A percentile compares a stretch with the other conserved stretches of the same genome.
Conservation (phyloP, 2,329 filamentous ascomycete species). For the Monilinia laxa region DNA sequence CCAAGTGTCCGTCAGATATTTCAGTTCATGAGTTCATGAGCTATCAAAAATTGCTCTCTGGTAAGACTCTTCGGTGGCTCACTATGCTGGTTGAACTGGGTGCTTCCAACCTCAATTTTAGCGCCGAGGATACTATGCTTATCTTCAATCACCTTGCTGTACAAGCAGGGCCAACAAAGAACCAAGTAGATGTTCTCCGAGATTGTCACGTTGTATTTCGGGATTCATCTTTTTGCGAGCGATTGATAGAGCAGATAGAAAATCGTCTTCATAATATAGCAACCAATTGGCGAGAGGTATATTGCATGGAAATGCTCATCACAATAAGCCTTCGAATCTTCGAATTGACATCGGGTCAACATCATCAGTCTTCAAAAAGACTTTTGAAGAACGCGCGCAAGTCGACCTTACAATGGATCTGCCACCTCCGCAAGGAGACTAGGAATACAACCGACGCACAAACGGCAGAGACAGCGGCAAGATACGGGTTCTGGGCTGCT, state of each 20-base stretch:
- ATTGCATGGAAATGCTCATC: constrained; percentile 58
- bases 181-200: constrained; percentile 43
- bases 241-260: constrained; percentile 50
- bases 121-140: constrained; percentile 49
- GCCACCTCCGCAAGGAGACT: constrained; percentile 48
- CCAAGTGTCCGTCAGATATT: constrained; percentile 48
- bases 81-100: constrained; percentile 51
- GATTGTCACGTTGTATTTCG: constrained; percentile 50
- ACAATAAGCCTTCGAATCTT: constrained; percentile 48
- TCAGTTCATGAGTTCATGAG: constrained; percentile 51
- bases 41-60: constrained; percentile 47
- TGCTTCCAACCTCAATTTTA: constrained; percentile 59
- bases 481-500: constrained; percentile 54
- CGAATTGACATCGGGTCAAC: constrained; percentile 27
- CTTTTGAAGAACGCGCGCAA: constrained; percentile 47
- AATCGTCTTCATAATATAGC: constrained; percentile 48
- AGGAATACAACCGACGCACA: constrained; percentile 43
- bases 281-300: constrained; percentile 58
- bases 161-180: constrained; percentile 52
- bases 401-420: constrained; percentile 52
- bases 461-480: constrained; percentile 43
- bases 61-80: constrained; percentile 48
- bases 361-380: constrained; percentile 8
- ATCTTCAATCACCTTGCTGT: constrained; percentile 53
- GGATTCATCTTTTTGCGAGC: constrained; percentile 51